Conservation (phyloP, 345 rosid species). For the Iberis pinnata region DNA sequence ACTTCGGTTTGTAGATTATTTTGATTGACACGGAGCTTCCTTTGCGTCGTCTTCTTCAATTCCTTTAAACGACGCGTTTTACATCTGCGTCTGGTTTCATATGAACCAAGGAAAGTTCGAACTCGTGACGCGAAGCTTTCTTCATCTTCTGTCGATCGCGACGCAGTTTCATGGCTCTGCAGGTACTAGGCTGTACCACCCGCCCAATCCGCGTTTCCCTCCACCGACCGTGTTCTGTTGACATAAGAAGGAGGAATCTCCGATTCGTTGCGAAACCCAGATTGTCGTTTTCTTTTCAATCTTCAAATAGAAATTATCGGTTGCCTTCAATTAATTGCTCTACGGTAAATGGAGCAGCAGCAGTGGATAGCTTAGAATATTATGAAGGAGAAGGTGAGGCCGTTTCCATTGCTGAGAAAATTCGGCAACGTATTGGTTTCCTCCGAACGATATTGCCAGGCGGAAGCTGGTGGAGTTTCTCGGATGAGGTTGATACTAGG, state of each 20-base stretch:
- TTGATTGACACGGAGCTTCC: conserved; percentile 21
- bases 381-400: conserved; percentile 33
- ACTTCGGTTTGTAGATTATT: conserved; percentile 6
- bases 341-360: conserved; percentile 52
- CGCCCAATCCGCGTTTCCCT: conserved; percentile 31
- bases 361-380: conserved; percentile 31
- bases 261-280: conserved; percentile 19
- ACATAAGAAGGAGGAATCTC: conserved; percentile 22
- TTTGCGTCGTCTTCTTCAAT: conserved; percentile 16
- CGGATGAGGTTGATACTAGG: conserved; percentile 58
- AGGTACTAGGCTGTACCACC: conserved; percentile 34
- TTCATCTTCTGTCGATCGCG: conserved; percentile 2
- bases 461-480: conserved; percentile 87
- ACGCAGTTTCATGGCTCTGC: conserved; percentile 42
- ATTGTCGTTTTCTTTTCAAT: conserved; percentile 17
- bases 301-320: neutral
- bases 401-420: conserved; percentile 36
- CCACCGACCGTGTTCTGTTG: conserved; percentile 23
- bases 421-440: conserved; percentile 43
- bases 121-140: conserved; percentile 12
- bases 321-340: conserved; percentile 37
- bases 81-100: conserved; percentile 15
- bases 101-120: conserved; percentile 12
- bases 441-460: conserved; percentile 67
- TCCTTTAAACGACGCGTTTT: conserved; percentile 14